Percentiles rank a stretch among this genome's conserved stretches.
Evolutionary conservation across 345 rosid species (phyloP).

Genomic region (Rhizophora apiculata): DNA sequence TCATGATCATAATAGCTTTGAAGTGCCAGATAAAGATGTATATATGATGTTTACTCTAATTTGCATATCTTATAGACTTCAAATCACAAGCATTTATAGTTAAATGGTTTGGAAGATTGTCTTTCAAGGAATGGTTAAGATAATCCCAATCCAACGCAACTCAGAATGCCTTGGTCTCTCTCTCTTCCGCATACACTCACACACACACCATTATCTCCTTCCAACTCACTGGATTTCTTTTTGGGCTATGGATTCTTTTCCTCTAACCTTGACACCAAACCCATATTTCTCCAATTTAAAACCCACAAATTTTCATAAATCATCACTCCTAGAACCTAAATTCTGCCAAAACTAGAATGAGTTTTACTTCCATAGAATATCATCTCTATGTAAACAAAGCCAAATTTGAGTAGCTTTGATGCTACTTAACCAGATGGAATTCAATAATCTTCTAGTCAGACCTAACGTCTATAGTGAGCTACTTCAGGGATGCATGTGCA

Average conservation of each 20-base stretch:
- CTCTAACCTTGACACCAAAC: conserved; percentile 13
- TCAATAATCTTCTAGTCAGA: conserved; percentile 32
- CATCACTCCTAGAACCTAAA: neutral
- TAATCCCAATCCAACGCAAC: too few relatives aligned
- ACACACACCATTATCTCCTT: neutral
- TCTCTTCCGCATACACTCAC: too few relatives aligned
- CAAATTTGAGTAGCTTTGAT: conserved; percentile 39
- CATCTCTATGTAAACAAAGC: conserved; percentile 37
- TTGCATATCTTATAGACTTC: too few relatives aligned
- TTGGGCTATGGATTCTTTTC: conserved; percentile 37
- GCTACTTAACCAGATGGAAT: conserved; percentile 54
- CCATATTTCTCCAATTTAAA: neutral
- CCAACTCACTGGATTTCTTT: neutral
- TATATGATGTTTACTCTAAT: neutral
- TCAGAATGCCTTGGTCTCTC: neutral
- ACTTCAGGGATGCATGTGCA: conserved; percentile 67
- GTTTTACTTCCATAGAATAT: conserved; percentile 44
- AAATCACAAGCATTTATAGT: conserved; percentile 69
- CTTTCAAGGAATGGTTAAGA: too few relatives aligned
- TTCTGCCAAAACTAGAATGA: conserved; percentile 6
- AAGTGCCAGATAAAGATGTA: conserved; percentile 4
- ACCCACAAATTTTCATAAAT: conserved; percentile 3
- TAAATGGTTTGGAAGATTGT: conserved; percentile 91
- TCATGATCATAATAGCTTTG: neutral
- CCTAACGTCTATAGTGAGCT: conserved; percentile 65